A percentile compares a stretch with the other conserved stretches of the same genome.
These are phyloP conservation scores for Sanghuangporus weigelae DNA, from an alignment of 1,284 basidiomycete species.

Conservation along the genomic window DNA sequence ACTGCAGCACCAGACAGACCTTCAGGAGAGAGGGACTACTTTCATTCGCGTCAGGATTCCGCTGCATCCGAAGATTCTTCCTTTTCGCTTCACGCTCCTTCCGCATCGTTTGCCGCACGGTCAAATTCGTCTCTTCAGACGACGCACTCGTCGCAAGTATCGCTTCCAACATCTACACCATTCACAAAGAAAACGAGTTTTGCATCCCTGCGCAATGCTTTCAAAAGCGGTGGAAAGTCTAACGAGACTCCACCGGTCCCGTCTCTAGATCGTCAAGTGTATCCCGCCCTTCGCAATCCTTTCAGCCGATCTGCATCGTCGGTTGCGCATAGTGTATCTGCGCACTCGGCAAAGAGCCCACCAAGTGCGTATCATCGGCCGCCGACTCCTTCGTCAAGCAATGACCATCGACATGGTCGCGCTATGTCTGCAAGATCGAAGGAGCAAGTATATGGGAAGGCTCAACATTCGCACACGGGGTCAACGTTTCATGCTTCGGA, in stretches of 20 bases:
- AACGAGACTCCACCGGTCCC: slow-evolving; percentile 59
- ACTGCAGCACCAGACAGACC: slow-evolving; percentile 29
- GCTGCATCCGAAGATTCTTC: slow-evolving; percentile 60
- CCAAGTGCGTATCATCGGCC: slow-evolving; percentile 48
- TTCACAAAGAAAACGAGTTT: slow-evolving; percentile 82
- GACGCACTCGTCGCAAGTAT: slow-evolving; percentile 65
- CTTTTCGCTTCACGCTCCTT: slow-evolving; percentile 43
- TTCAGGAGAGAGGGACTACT: slow-evolving; percentile 51
- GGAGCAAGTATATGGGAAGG: slow-evolving; percentile 55
- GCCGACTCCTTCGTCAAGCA: slow-evolving; percentile 49
- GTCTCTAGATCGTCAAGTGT: slow-evolving; percentile 54
- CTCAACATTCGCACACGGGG: slow-evolving; percentile 68
- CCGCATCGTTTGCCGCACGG: slow-evolving; percentile 30
- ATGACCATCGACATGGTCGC: slow-evolving; percentile 37
- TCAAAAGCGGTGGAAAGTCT: slow-evolving; percentile 64
- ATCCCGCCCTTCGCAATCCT: slow-evolving; percentile 69
- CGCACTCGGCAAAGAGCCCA: slow-evolving; percentile 35
- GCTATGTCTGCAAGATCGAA: slow-evolving; percentile 40
- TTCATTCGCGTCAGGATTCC: slow-evolving; percentile 74
- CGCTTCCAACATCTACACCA: slow-evolving; percentile 52
- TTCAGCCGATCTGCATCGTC: slow-evolving; percentile 78
- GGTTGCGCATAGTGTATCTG: slow-evolving; percentile 36
- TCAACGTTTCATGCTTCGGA: slow-evolving; percentile 68
- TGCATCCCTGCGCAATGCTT: slow-evolving; percentile 83
- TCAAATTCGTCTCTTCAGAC: slow-evolving; percentile 46